Evolutionary conservation across 257 asterid genomes (phyloP).

Genomic region (Solanum acaule): DNA sequence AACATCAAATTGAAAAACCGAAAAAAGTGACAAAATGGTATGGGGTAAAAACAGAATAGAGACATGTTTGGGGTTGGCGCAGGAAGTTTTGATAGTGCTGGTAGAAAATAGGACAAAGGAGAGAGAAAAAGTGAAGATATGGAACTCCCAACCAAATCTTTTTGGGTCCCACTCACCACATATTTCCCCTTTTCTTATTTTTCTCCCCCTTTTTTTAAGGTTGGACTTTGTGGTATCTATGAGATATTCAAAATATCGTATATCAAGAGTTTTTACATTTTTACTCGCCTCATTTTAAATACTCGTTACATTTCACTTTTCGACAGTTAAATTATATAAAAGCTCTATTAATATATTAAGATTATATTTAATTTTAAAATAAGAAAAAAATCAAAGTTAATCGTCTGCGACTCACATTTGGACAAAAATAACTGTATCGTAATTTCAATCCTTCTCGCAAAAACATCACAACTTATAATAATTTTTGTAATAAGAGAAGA

Average conservation of each 20-base stretch:
- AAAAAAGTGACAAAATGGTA: too few species aligned
- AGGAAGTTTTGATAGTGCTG: background rate
- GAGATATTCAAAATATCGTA: background rate
- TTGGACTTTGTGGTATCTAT: background rate
- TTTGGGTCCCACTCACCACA: constrained; percentile 14
- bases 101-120: constrained; percentile 3
- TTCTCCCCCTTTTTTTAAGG: background rate
- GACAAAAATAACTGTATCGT: too few species aligned
- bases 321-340: background rate
- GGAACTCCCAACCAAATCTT: constrained; percentile 25
- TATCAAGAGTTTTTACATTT: background rate
- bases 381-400: too few species aligned
- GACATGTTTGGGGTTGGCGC: background rate
- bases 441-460: background rate
- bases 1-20: too few species aligned
- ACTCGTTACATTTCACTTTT: background rate
- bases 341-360: background rate
- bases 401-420: too few species aligned
- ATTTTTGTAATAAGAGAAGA: too few species aligned
- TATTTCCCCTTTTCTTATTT: background rate
- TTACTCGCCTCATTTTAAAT: background rate
- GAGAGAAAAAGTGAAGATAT: constrained; percentile 24
- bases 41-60: background rate
- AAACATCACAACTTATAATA: background rate
- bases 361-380: too few species aligned